Conservation (phyloP, 805 yeast genomes). For the Saccharomycopsis schoenii region DNA sequence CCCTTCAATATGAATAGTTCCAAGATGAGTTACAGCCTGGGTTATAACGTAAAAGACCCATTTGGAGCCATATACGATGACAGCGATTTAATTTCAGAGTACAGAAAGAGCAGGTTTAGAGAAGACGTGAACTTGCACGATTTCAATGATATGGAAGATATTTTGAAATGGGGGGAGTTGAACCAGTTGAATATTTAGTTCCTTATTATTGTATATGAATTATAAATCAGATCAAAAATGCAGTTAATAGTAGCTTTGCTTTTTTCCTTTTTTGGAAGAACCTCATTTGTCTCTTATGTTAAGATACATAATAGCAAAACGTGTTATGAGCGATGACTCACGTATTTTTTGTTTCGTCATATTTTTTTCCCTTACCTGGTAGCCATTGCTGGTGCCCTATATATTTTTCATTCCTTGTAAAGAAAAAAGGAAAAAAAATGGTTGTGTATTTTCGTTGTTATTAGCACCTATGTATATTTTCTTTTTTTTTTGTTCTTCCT, state of each 20-base stretch:
- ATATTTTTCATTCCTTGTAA: too few relatives aligned
- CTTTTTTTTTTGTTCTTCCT: neutral
- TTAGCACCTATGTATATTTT: neutral
- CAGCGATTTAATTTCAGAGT: neutral
- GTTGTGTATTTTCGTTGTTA: too few relatives aligned
- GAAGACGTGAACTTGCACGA: constrained; percentile 21
- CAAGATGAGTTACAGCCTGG: constrained; percentile 4
- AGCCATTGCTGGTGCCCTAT: neutral
- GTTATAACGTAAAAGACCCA: constrained; percentile 19
- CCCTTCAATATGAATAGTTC: constrained; percentile 21
- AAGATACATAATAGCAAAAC: neutral
- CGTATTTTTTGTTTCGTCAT: neutral
- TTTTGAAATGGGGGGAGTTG: constrained; percentile 19
- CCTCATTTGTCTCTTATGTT: too few relatives aligned
- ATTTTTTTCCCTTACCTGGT: neutral
- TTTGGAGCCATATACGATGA: neutral
- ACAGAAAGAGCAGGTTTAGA: constrained; percentile 15
- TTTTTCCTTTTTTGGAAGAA: neutral
- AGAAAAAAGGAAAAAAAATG: too few relatives aligned
- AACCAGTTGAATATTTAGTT: constrained; percentile 11
- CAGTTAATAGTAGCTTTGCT: neutral
- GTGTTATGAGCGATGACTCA: neutral
- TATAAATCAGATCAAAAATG: neutral
- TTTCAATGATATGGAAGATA: constrained; percentile 22
- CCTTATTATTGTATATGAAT: neutral